These are phyloP conservation scores for Colletotrichum godetiae DNA, from an alignment of 2,329 filamentous ascomycete species.

Conservation along the genomic window DNA sequence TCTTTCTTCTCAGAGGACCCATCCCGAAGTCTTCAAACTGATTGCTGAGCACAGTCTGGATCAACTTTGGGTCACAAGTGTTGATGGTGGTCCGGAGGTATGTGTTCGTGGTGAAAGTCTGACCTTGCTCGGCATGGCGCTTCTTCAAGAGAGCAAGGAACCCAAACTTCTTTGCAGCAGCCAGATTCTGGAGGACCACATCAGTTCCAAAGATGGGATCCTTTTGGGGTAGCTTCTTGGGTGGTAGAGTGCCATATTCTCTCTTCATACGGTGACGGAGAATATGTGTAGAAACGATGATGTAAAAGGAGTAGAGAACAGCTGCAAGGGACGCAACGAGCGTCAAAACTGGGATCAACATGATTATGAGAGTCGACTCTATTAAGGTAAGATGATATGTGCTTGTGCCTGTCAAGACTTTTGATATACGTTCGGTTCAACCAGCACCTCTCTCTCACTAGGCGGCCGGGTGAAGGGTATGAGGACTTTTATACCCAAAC, in stretches of 20 bases:
- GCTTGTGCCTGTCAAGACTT: background rate
- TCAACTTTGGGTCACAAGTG: conserved; percentile 59
- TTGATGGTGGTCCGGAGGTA: conserved; percentile 22
- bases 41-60: conserved; percentile 64
- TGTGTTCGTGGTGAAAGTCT: conserved; percentile 25
- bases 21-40: conserved; percentile 62
- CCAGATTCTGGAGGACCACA: conserved; percentile 15
- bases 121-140: conserved; percentile 8
- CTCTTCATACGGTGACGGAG: conserved; percentile 21
- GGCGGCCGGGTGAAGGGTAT: background rate
- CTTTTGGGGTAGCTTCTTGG: conserved; percentile 19
- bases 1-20: conserved; percentile 50
- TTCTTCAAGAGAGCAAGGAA: conserved; percentile 18
- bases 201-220: conserved; percentile 13
- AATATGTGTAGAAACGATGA: conserved; percentile 16
- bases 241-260: conserved; percentile 19
- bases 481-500: background rate
- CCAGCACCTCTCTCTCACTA: background rate
- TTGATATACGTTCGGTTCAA: background rate
- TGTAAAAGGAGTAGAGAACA: conserved; percentile 12
- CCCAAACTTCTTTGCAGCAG: conserved; percentile 12
- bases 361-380: background rate
- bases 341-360: conserved; percentile 7
- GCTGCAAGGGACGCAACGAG: conserved; percentile 16
- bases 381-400: background rate